These are phyloP conservation scores for Lachancea cidri DNA, from an alignment of 805 yeast species.

Conservation along the genomic window DNA sequence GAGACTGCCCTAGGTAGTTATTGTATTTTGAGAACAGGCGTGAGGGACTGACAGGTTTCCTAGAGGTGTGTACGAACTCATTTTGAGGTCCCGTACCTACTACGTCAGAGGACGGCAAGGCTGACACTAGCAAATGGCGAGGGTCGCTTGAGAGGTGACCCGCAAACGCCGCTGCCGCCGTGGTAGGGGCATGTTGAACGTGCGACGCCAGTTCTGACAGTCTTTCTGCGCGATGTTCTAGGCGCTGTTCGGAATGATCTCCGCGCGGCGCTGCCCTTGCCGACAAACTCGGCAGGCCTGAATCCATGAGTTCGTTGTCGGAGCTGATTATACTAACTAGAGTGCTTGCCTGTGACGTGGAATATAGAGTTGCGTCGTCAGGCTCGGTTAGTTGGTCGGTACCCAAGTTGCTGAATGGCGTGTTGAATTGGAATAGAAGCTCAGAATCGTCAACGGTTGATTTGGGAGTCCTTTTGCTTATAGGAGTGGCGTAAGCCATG, in stretches of 20 bases:
- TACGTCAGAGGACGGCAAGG: not conserved
- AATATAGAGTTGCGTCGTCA: not conserved
- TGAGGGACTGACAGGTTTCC: not conserved
- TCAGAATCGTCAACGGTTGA: constrained; percentile 7
- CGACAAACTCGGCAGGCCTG: not conserved
- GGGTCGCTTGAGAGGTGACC: not conserved
- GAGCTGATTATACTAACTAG: not conserved
- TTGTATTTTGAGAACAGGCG: constrained; percentile 13
- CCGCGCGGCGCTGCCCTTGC: constrained; percentile 2
- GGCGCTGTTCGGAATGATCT: constrained; percentile 1
- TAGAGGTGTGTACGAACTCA: not conserved
- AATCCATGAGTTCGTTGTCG: constrained; percentile 1
- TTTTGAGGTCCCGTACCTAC: no score
- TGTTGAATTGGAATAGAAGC: constrained; percentile 15
- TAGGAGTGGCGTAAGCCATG: not conserved
- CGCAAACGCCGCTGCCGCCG: not conserved
- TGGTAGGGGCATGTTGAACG: not conserved
- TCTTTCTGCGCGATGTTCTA: not conserved
- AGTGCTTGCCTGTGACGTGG: not conserved
- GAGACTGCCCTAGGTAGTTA: constrained; percentile 14
- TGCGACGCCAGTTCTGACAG: not conserved
- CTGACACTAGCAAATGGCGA: not conserved
- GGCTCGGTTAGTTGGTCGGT: not conserved
- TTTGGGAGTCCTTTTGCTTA: not conserved
- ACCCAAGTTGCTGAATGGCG: constrained; percentile 10